Evolutionary conservation across 768 basidiomycete genomes (phyloP).

Genomic region (Lactifluus piperatus): DNA sequence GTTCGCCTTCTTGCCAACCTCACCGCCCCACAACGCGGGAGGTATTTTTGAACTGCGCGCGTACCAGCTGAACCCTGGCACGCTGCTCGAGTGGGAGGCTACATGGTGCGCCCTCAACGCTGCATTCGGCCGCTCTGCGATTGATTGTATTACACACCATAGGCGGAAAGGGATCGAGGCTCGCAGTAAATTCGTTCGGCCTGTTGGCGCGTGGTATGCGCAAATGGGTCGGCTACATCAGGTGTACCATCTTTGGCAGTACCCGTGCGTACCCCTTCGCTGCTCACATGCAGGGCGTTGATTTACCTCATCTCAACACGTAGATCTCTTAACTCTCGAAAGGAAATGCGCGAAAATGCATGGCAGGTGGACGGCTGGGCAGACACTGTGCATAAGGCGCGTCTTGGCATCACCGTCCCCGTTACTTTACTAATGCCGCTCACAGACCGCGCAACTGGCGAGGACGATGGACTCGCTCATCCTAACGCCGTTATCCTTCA

Average conservation of each 20-base stretch:
- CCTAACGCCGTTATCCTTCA: conserved; percentile 69
- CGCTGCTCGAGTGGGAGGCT: conserved; percentile 90
- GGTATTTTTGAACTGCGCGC: conserved; percentile 91
- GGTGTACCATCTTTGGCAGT: conserved; percentile 98
- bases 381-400: conserved; percentile 84
- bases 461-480: conserved; percentile 84
- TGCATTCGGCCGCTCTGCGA: neutral
- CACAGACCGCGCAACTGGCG: conserved; percentile 84
- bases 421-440: neutral
- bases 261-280: conserved; percentile 45
- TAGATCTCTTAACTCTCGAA: conserved; percentile 71
- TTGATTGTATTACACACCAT: neutral
- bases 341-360: conserved; percentile 78
- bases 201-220: conserved; percentile 88
- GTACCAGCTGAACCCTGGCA: conserved; percentile 84
- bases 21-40: conserved; percentile 78
- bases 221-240: conserved; percentile 78
- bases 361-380: conserved; percentile 97
- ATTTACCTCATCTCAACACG: neutral
- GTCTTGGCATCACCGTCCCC: conserved; percentile 11
- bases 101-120: conserved; percentile 52
- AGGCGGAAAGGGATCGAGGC: conserved; percentile 96
- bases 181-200: conserved; percentile 75
- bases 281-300: neutral
- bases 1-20: conserved; percentile 91